These are phyloP conservation scores for Flueggea neowawraea DNA, from an alignment of 441 rosid species.

Conservation along the genomic window DNA sequence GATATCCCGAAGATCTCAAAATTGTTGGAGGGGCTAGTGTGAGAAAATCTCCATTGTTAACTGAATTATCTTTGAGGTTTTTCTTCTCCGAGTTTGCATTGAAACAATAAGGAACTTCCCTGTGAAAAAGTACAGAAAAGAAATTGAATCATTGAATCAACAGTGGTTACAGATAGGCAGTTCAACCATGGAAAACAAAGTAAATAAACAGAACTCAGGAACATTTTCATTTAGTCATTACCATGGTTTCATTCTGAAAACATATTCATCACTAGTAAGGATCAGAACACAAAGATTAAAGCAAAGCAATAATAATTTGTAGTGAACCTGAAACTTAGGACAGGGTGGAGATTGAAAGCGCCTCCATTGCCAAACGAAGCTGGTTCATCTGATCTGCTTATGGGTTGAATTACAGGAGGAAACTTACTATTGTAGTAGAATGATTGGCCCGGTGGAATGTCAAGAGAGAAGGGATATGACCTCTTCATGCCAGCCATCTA, in stretches of 20 bases:
- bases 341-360: conserved; percentile 9
- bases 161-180: no score
- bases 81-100: conserved; percentile 25
- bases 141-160: no score
- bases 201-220: no score
- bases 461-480: conserved; percentile 39
- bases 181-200: no score
- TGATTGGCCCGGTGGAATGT: conserved; percentile 25
- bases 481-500: conserved; percentile 58
- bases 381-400: conserved; percentile 29
- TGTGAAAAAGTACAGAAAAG: conserved; percentile 8
- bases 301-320: no score
- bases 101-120: conserved; percentile 31
- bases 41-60: conserved; percentile 34
- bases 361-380: conserved; percentile 24
- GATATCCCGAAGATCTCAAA: conserved; percentile 17
- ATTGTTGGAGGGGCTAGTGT: conserved; percentile 37
- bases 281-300: neutral
- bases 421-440: conserved; percentile 20
- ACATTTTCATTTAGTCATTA: no score
- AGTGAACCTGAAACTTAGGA: conserved; percentile 33
- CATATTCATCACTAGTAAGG: neutral
- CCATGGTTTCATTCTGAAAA: neutral
- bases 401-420: conserved; percentile 23
- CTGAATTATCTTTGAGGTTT: conserved; percentile 18